A percentile compares a stretch with the other conserved stretches of the same genome.
These are phyloP conservation scores for Jatropha curcas DNA, from an alignment of 345 rosid genomes.

Conservation along the genomic window DNA sequence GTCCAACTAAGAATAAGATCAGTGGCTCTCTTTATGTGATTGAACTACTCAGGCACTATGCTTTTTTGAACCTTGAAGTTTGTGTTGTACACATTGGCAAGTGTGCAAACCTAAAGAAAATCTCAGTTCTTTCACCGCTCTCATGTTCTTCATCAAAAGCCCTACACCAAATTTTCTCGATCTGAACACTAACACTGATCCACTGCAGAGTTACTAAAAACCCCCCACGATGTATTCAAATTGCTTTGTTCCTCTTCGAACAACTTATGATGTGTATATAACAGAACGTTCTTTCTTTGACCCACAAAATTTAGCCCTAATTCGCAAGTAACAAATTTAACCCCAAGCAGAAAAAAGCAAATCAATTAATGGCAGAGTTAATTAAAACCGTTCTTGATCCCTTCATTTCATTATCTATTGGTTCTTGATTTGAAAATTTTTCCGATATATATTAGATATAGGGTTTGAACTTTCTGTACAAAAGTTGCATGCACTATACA, in stretches of 20 bases:
- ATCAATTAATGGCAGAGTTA: too few relatives aligned
- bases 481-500: conserved; percentile 1
- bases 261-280: too few relatives aligned
- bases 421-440: neutral
- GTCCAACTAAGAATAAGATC: conserved; percentile 48
- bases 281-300: neutral
- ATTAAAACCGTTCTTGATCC: neutral
- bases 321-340: too few relatives aligned
- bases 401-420: neutral
- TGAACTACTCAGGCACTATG: conserved; percentile 52
- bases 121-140: conserved; percentile 14
- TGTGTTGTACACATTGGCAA: conserved; percentile 40
- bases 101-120: conserved; percentile 24
- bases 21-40: conserved; percentile 52
- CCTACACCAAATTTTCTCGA: conserved; percentile 10
- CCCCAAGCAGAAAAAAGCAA: neutral
- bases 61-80: conserved; percentile 50
- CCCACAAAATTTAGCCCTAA: neutral
- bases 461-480: neutral
- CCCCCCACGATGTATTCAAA: neutral
- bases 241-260: too few relatives aligned
- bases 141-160: conserved; percentile 23
- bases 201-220: neutral
- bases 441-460: neutral
- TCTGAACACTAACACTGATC: neutral